These are phyloP conservation scores for Claviceps sp. DNA, from an alignment of 2,329 filamentous ascomycete genomes.

Conservation along the genomic window DNA sequence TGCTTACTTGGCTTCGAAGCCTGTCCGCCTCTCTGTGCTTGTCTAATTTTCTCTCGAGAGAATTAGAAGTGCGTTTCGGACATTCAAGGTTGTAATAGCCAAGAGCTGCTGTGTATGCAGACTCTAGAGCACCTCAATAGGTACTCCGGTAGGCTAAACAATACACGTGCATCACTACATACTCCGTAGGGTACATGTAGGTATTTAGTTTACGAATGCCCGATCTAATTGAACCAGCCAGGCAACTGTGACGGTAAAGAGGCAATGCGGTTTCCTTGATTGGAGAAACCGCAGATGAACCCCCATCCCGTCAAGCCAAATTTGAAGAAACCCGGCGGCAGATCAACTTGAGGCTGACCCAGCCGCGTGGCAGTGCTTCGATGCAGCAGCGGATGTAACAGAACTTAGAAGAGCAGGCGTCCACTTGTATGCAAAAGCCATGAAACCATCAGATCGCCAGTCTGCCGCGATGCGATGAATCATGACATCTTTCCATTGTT, in stretches of 20 bases:
- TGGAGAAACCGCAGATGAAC: background rate
- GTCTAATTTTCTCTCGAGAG: background rate
- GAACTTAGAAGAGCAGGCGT: background rate
- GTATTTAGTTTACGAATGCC: too few relatives aligned
- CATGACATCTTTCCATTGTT: background rate
- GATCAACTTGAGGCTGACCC: background rate
- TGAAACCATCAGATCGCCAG: background rate
- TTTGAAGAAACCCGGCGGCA: background rate
- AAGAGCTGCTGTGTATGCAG: too few relatives aligned
- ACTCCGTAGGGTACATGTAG: background rate
- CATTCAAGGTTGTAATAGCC: too few relatives aligned
- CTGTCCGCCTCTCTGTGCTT: background rate
- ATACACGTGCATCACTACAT: too few relatives aligned
- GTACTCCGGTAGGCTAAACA: too few relatives aligned
- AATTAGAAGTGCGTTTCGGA: too few relatives aligned
- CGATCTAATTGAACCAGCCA: background rate
- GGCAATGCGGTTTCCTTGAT: background rate
- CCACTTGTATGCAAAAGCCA: background rate
- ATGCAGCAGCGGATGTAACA: constrained; percentile 1
- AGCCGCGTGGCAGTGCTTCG: constrained; percentile 1
- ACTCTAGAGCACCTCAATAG: too few relatives aligned
- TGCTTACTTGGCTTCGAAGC: background rate
- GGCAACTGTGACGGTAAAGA: background rate
- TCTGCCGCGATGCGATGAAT: background rate
- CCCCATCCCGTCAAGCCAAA: background rate